Percentiles rank a stretch among this genome's conserved stretches.
Evolutionary conservation across 1,139 yeast species (phyloP).

Genomic region (Fermentozyma sake): DNA sequence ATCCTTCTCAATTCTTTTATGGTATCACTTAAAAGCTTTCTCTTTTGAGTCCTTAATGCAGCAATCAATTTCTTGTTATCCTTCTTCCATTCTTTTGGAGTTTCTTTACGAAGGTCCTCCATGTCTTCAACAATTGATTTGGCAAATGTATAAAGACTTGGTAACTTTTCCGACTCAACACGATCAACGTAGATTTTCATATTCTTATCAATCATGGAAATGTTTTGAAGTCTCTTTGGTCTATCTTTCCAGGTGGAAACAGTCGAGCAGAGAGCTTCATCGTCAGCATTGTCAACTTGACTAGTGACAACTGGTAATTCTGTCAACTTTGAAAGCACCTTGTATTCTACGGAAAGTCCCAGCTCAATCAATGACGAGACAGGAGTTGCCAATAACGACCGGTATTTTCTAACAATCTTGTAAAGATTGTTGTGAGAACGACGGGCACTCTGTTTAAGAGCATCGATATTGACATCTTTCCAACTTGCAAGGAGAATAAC

Average conservation of each 20-base stretch:
- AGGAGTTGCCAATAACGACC: slow-evolving; percentile 54
- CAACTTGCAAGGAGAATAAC: slow-evolving; percentile 88
- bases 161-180: slow-evolving; percentile 29
- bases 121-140: slow-evolving; percentile 52
- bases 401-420: slow-evolving; percentile 79
- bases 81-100: slow-evolving; percentile 68
- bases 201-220: slow-evolving; percentile 47
- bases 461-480: slow-evolving; percentile 94
- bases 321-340: slow-evolving; percentile 7
- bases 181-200: slow-evolving; percentile 47
- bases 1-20: slow-evolving; percentile 67
- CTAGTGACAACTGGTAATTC: slow-evolving; percentile 13
- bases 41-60: slow-evolving; percentile 73
- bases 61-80: slow-evolving; percentile 72
- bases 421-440: slow-evolving; percentile 80
- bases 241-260: slow-evolving; percentile 50
- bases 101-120: slow-evolving; percentile 63
- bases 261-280: slow-evolving; percentile 13
- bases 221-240: slow-evolving; percentile 51
- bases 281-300: slow-evolving; percentile 12
- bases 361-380: slow-evolving; percentile 55
- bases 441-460: slow-evolving; percentile 88
- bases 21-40: slow-evolving; percentile 71
- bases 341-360: slow-evolving; percentile 40
- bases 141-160: slow-evolving; percentile 50